Percentiles rank a stretch among this genome's conserved stretches.
phyloP scores from a whole-genome alignment of 2,329 filamentous ascomycete species.

The Cryphonectria parasitica region DNA sequence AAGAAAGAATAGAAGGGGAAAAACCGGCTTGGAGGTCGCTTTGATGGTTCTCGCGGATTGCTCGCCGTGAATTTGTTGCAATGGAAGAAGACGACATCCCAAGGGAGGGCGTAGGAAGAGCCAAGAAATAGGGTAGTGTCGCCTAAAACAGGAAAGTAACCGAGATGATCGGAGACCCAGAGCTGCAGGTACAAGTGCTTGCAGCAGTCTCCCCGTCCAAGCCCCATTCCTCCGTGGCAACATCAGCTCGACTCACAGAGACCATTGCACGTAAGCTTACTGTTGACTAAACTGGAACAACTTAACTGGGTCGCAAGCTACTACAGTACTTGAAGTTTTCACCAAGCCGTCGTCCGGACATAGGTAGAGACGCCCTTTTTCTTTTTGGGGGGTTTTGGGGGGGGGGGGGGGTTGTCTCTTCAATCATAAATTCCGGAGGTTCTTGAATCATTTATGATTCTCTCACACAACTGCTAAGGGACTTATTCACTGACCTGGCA shows the following conservation, averaged over 20 bases:
- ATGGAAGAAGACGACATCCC: neutral
- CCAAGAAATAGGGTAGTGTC: too few relatives aligned
- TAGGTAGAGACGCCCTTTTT: too few relatives aligned
- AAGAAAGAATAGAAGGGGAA: too few relatives aligned
- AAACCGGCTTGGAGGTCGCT: neutral
- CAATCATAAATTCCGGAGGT: neutral
- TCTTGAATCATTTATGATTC: too few relatives aligned
- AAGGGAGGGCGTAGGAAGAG: neutral
- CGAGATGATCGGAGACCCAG: neutral
- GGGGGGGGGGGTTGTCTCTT: too few relatives aligned
- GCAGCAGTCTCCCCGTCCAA: neutral
- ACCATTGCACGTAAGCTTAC: slow-evolving; percentile 1
- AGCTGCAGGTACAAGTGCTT: neutral
- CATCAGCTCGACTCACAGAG: neutral
- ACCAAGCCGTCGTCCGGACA: too few relatives aligned
- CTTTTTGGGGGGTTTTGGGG: too few relatives aligned
- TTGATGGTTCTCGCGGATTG: neutral
- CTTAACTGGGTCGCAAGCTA: neutral
- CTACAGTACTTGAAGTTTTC: neutral
- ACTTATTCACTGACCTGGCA: too few relatives aligned
- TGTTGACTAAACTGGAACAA: neutral
- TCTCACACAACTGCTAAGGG: too few relatives aligned
- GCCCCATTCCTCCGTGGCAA: neutral
- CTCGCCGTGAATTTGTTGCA: neutral
- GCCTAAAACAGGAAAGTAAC: neutral